Conservation (phyloP, 192 early-diverging fungal genomes). For the Oehlia diaphana region DNA sequence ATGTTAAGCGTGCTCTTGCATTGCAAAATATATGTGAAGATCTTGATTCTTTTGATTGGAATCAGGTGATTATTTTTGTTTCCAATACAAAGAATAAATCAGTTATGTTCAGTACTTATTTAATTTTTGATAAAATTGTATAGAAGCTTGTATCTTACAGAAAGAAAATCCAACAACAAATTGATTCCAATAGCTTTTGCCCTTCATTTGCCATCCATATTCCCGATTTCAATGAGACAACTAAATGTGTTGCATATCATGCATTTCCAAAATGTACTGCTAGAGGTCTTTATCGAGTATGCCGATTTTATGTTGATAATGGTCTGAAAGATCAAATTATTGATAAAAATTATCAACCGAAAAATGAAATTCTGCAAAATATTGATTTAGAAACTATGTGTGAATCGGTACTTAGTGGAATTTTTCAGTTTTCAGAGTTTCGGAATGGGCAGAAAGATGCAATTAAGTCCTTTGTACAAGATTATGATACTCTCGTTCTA, state of each 20-base stretch:
- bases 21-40: not conserved
- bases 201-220: not conserved
- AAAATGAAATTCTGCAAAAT: not conserved
- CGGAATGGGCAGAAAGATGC: not conserved
- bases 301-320: slow-evolving; percentile 1
- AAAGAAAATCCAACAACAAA: not conserved
- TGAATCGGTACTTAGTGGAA: not conserved
- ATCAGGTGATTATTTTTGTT: not conserved
- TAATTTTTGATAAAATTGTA: not conserved
- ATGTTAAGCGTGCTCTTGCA: not conserved
- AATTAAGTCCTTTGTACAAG: not conserved
- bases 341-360: slow-evolving; percentile 4
- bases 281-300: not conserved
- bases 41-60: not conserved
- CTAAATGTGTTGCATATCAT: not conserved
- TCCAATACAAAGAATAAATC: no score
- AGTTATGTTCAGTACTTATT: no score
- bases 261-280: not conserved
- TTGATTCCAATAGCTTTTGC: not conserved
- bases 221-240: not conserved
- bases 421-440: slow-evolving; percentile 3
- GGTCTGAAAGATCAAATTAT: not conserved
- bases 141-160: not conserved
- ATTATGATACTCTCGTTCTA: not conserved
- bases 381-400: not conserved